Conservation (phyloP, 306 rosid genomes). For the Vicia faba region DNA sequence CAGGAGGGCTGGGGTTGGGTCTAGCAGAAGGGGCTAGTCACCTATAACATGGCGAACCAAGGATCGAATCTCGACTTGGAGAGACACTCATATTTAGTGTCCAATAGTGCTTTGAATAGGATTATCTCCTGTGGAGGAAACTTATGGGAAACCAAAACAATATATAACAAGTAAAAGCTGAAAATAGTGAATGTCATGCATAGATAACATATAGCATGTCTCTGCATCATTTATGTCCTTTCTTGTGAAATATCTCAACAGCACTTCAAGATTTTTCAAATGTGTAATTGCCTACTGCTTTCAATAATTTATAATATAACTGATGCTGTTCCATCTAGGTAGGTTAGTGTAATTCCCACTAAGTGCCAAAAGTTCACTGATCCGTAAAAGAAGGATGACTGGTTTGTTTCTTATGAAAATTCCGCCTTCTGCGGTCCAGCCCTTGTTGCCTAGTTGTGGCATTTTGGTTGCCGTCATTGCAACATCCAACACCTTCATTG, state of each 20-base stretch:
- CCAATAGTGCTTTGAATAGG: too few relatives aligned
- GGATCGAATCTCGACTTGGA: too few relatives aligned
- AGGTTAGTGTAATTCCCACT: conserved; percentile 35
- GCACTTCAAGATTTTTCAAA: conserved; percentile 7
- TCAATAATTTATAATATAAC: conserved; percentile 17
- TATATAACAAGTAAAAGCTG: background rate
- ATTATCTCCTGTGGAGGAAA: too few relatives aligned
- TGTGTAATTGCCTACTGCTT: conserved; percentile 30
- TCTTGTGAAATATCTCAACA: conserved; percentile 21
- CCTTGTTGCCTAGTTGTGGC: too few relatives aligned
- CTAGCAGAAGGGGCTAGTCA: too few relatives aligned
- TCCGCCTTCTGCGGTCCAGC: too few relatives aligned
- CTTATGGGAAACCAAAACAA: too few relatives aligned
- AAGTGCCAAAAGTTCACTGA: conserved; percentile 16
- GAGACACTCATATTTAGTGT: too few relatives aligned
- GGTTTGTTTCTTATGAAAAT: background rate
- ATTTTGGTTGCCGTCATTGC: too few relatives aligned
- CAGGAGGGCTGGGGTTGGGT: too few relatives aligned
- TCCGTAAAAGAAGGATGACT: conserved; percentile 3
- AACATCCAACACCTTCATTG: too few relatives aligned
- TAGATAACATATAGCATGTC: conserved; percentile 28
- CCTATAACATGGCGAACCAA: too few relatives aligned
- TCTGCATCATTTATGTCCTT: conserved; percentile 6
- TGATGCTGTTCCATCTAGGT: conserved; percentile 1
- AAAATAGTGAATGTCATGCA: conserved; percentile 9